Evolutionary conservation across 345 rosid species (phyloP).

Genomic region (Eucalyptus shirleyi): DNA sequence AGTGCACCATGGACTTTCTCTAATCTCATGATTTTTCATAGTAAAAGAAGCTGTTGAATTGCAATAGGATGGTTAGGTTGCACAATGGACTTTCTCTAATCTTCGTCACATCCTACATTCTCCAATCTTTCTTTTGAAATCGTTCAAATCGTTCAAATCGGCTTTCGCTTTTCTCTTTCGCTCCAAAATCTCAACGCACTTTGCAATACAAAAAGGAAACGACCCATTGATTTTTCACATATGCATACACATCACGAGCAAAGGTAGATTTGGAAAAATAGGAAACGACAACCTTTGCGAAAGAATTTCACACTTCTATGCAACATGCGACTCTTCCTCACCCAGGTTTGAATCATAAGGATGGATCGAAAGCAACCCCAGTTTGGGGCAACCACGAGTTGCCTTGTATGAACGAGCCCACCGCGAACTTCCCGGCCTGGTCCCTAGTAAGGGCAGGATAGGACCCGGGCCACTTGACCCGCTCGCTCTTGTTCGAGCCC

Average conservation of each 20-base stretch:
- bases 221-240: not conserved
- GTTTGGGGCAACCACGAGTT: slow-evolving; percentile 36
- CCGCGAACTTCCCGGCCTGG: slow-evolving; percentile 37
- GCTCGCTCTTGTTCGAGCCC: slow-evolving; percentile 11
- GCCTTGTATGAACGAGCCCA: slow-evolving; percentile 39
- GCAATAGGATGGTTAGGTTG: not conserved
- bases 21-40: not conserved
- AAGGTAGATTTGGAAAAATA: not conserved
- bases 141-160: not conserved
- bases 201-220: not conserved
- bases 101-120: not conserved
- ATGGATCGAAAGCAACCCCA: slow-evolving; percentile 10
- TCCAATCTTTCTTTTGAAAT: not conserved
- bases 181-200: not conserved
- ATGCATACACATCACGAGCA: not conserved
- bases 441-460: slow-evolving; percentile 18
- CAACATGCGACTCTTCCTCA: not conserved
- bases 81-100: not conserved
- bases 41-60: not conserved
- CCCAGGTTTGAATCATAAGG: slow-evolving; percentile 9
- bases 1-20: no score
- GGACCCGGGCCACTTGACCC: slow-evolving; percentile 55
- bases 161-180: not conserved
- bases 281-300: not conserved
- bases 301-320: not conserved